Conservation (phyloP, 305 asterid species). For the Fraxinus sp. region DNA sequence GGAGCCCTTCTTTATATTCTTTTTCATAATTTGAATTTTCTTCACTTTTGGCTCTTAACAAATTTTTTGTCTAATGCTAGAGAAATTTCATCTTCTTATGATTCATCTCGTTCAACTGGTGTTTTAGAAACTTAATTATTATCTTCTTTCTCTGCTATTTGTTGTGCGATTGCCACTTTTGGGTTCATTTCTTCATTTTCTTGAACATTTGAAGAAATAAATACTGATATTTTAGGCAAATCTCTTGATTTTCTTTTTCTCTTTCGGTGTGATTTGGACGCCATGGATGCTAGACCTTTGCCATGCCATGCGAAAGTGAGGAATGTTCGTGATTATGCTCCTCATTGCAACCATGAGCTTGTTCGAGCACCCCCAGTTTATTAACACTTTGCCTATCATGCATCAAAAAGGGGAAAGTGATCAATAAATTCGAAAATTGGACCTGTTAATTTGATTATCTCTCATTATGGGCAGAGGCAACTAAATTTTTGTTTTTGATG, state of each 20-base stretch:
- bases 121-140: background rate
- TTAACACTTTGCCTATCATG: background rate
- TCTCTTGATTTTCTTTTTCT: background rate
- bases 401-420: background rate
- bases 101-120: background rate
- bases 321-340: slow-evolving; percentile 25
- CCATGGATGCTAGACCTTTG: background rate
- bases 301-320: background rate
- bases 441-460: background rate
- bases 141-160: background rate
- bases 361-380: background rate
- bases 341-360: background rate
- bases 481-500: background rate
- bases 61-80: background rate
- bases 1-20: too few relatives aligned
- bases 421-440: background rate
- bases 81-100: background rate
- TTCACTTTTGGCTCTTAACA: background rate
- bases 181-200: background rate
- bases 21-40: background rate
- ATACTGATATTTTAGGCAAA: background rate
- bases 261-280: background rate
- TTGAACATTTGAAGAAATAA: background rate
- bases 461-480: background rate
- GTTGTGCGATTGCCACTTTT: background rate